phyloP scores from a whole-genome alignment of 1,284 basidiomycete species.

The Rugosomyces carneus region DNA sequence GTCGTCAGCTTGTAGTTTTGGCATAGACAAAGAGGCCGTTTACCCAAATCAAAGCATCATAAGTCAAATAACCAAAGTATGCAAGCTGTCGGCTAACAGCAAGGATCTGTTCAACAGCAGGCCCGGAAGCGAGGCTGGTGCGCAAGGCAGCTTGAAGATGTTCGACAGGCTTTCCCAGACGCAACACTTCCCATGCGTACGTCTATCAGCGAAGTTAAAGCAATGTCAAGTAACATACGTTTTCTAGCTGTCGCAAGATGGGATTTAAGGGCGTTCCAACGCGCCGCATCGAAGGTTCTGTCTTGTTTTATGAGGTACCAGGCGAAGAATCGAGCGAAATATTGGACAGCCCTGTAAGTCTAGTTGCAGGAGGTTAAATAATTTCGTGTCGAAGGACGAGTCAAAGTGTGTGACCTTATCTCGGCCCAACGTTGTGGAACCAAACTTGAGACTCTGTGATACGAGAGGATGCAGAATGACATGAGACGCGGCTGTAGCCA shows the following conservation, averaged over 20 bases:
- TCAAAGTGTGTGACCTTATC: constrained; percentile 63
- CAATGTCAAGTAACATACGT: constrained; percentile 40
- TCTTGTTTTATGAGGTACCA: constrained; percentile 73
- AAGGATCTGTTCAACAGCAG: constrained; percentile 71
- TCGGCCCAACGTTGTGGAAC: constrained; percentile 77
- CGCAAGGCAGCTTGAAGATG: constrained; percentile 90
- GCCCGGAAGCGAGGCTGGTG: constrained; percentile 54
- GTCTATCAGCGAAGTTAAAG: constrained; percentile 7
- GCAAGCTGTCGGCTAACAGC: constrained; percentile 83
- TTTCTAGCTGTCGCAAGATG: constrained; percentile 78
- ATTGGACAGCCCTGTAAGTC: constrained; percentile 90
- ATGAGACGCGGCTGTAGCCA: constrained; percentile 67
- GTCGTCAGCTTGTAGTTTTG: constrained; percentile 3
- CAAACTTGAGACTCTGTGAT: constrained; percentile 71
- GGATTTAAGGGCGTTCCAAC: constrained; percentile 76
- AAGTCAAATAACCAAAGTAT: constrained; percentile 86
- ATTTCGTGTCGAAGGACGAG: neutral
- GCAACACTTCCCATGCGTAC: constrained; percentile 58
- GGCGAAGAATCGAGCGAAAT: constrained; percentile 85
- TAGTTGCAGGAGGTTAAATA: constrained; percentile 23
- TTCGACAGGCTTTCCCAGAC: constrained; percentile 91
- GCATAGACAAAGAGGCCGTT: constrained; percentile 17
- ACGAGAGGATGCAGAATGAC: constrained; percentile 80
- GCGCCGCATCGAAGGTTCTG: constrained; percentile 56
- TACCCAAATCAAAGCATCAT: constrained; percentile 85